Base-by-base conservation (phyloP, 352 stramenopile species). In the Phytophthora hibernalis region DNA sequence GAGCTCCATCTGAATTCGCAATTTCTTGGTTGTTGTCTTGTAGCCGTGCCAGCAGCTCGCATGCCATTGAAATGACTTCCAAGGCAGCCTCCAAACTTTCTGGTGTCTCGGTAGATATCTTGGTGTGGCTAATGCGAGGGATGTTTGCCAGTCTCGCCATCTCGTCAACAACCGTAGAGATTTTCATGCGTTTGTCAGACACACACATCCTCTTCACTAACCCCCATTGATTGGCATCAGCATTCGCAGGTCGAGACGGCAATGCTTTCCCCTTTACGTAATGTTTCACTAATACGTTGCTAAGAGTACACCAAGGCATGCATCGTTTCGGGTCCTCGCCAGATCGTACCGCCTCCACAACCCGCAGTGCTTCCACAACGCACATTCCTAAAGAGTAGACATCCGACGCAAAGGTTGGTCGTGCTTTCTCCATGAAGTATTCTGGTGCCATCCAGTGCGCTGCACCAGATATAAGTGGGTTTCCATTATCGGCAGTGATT, bases 141-240 rank as follows among this genome's bases (percentile, higher is more conserved):
- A 31, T 31, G 6, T 20, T 10, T 9, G 28, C 48, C 30, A 54
- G n/a, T 26, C 26, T 42, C 16, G 48, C 48, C 26, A 54, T 16
- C 18, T 54, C 48, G n/a, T 28, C 48, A 3, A 54, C n/a, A 8
- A 54, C 48, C 18, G 28, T 54, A 16, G 26, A 28, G 30, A 54
- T 43, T 5, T 54, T 54, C 24, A 55, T 43, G 0, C 30, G 18
- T 9, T 45, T 11, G 5, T 48, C 30, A 12, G 38, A 62, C 4
- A 18, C 15, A 18, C 54, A 54, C 42, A 62, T 61, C 9, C 24
- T 22, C 53, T 44, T 12, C 4, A 51, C 53, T 5, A 60, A 26
- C 28, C 13, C 1, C 38, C 53, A 60, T 7, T 42, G 15, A 30
- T 4, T 10, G 10, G 51, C 38, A 0, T n/a, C 20, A 5, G 38